These are phyloP conservation scores for Linum trigynum DNA, from an alignment of 345 rosid genomes.

Conservation along the genomic window DNA sequence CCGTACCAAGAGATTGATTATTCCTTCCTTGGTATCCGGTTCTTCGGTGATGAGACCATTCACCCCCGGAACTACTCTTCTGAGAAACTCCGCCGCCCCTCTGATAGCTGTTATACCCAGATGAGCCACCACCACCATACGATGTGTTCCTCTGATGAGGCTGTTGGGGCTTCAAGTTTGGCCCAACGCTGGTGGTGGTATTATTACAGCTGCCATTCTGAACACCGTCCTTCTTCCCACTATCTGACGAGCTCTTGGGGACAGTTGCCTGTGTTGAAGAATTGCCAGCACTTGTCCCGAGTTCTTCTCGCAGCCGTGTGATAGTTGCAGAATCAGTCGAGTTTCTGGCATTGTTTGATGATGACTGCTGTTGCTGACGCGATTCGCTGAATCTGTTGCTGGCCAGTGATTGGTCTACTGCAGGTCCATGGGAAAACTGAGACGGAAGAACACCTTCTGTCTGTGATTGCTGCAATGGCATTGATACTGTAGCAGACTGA, in stretches of 20 bases:
- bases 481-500: conserved; percentile 39
- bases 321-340: conserved; percentile 29
- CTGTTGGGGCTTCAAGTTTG: conserved; percentile 32
- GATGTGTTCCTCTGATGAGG: conserved; percentile 43
- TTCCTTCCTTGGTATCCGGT: conserved; percentile 66
- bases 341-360: conserved; percentile 27
- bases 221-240: conserved; percentile 19
- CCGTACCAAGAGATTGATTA: conserved; percentile 48
- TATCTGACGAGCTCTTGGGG: conserved; percentile 31
- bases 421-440: conserved; percentile 46
- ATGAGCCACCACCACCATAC: conserved; percentile 30
- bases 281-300: conserved; percentile 29
- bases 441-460: conserved; percentile 39
- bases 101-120: conserved; percentile 33
- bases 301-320: conserved; percentile 44
- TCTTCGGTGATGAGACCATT: conserved; percentile 51
- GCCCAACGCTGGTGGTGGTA: conserved; percentile 11
- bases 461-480: conserved; percentile 53
- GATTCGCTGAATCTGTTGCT: conserved; percentile 44
- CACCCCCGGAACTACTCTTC: conserved; percentile 34
- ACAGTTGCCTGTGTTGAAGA: conserved; percentile 24
- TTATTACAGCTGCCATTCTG: conserved; percentile 24
- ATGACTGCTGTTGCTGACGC: conserved; percentile 25
- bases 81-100: conserved; percentile 35
- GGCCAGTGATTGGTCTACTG: conserved; percentile 38